These are phyloP conservation scores for Xylaria sp. DNA, from an alignment of 2,329 filamentous ascomycete genomes.

Conservation along the genomic window DNA sequence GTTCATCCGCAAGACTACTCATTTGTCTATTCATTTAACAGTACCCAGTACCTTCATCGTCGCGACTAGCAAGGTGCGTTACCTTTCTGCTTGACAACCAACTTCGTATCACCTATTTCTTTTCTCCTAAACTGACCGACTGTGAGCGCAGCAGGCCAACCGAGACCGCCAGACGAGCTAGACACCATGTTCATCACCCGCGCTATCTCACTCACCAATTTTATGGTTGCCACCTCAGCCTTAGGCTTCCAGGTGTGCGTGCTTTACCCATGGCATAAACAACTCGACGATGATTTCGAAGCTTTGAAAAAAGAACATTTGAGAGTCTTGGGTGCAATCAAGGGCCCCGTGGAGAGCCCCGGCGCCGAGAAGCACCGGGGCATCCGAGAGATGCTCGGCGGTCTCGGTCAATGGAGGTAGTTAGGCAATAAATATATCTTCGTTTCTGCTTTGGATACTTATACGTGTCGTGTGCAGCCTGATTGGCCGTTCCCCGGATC, in stretches of 20 bases:
- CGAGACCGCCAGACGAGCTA: neutral
- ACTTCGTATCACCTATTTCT: neutral
- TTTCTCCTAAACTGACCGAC: neutral
- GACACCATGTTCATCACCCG: slow-evolving; percentile 48
- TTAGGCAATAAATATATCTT: slow-evolving; percentile 9
- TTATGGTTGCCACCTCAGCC: slow-evolving; percentile 68
- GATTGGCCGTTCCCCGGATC: slow-evolving; percentile 9
- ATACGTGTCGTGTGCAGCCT: slow-evolving; percentile 35
- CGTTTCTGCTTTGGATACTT: slow-evolving; percentile 28
- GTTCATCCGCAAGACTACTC: neutral
- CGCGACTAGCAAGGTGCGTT: neutral
- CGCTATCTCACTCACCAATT: slow-evolving; percentile 66
- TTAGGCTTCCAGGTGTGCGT: slow-evolving; percentile 72
- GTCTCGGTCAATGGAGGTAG: slow-evolving; percentile 30
- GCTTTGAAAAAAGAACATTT: slow-evolving; percentile 63
- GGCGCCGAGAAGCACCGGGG: slow-evolving; percentile 39
- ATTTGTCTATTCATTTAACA: neutral
- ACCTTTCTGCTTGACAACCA: neutral
- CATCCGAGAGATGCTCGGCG: slow-evolving; percentile 37
- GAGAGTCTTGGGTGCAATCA: slow-evolving; percentile 47
- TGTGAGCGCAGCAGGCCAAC: neutral
- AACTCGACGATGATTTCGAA: slow-evolving; percentile 67
- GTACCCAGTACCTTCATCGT: neutral
- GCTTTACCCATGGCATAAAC: slow-evolving; percentile 72
- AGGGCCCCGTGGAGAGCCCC: slow-evolving; percentile 42